These are phyloP conservation scores for Atkinsonella texensis DNA, from an alignment of 2,329 filamentous ascomycete species.

Conservation along the genomic window DNA sequence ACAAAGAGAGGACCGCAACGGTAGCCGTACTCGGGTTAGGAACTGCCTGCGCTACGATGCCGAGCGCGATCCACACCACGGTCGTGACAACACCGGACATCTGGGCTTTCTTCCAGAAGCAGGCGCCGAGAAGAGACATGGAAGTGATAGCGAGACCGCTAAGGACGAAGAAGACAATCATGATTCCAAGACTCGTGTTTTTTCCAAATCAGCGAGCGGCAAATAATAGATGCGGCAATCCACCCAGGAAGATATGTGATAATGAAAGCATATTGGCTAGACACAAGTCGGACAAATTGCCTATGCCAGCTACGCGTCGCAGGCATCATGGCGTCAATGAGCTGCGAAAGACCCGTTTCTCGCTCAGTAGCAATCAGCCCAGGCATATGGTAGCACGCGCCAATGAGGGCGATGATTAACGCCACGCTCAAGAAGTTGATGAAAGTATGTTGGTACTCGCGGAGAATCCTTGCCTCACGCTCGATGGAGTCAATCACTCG, in stretches of 20 bases:
- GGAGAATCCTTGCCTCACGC: constrained; percentile 41
- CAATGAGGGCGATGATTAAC: constrained; percentile 57
- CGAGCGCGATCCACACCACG: constrained; percentile 63
- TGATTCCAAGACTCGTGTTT: constrained; percentile 49
- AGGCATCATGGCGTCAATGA: constrained; percentile 87
- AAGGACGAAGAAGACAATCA: constrained; percentile 64
- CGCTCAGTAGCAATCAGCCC: constrained; percentile 78
- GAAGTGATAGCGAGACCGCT: constrained; percentile 67
- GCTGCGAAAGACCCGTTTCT: constrained; percentile 74
- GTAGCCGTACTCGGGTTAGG: constrained; percentile 48
- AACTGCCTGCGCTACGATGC: constrained; percentile 69
- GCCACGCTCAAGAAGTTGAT: constrained; percentile 54
- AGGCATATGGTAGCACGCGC: constrained; percentile 70
- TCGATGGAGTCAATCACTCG: constrained; percentile 47
- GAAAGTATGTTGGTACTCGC: constrained; percentile 50
- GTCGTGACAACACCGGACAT: constrained; percentile 72
- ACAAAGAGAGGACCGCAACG: constrained; percentile 56
- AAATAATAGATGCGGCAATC: constrained; percentile 60
- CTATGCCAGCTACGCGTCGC: constrained; percentile 64
- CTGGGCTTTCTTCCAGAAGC: constrained; percentile 79
- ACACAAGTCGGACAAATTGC: constrained; percentile 35
- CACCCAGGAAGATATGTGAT: constrained; percentile 72
- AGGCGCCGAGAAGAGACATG: constrained; percentile 67
- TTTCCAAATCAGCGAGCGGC: constrained; percentile 49
- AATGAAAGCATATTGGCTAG: constrained; percentile 60